Base-by-base conservation (phyloP, 371 early-diverging fungal genomes). In the Phascolomyces articulosus region DNA sequence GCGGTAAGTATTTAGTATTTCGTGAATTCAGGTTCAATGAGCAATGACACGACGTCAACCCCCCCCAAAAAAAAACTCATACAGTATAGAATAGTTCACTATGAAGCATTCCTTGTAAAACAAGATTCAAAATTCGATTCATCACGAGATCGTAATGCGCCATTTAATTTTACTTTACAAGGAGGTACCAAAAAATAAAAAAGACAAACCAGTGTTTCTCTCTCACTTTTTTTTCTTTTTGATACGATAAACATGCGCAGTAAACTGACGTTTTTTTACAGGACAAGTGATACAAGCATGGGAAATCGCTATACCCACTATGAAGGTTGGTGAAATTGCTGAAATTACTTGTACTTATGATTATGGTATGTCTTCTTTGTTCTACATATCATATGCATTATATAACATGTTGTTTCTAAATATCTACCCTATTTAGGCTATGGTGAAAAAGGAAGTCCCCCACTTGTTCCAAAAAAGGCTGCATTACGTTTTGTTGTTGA, bases 281-380 rank as follows among this genome's bases (percentile, higher is more conserved):
- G 83, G 73, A n/a, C 68, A 84, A 63, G 85, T 88, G 2, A 81
- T 88, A 56, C 62, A 82, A 55, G 85, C 82, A 55, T 86, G 85
- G 85, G 88, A 88, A 48, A 55, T 80, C n/a, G 85, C 78, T 56
- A 77, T 87, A 58, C 80, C 79, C 23, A 85, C 84, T 28, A 88
- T 88, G 86, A 74, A 80, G 66, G 74, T 85, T 21, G 87, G 87
- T 15, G 88, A 88, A 64, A 44, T 74, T 20, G 81, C 80, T 4
- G 84, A 86, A 28, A 75, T 87, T 21, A 64, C 77, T 18, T 83
- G 85, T 58, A 65, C 80, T 34, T 79, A 84, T 49, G 80, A 85
- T 40, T 85, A 85, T 66, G 88, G 89, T 86, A 79, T 55, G 62
- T n/a, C 13, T 26, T n/a, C n/a, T 20, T 40, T 34, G 18, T 24